Evolutionary conservation across 2,329 filamentous ascomycete genomes (phyloP), one percentile per base, ranked within the genome.

Genomic region (Pseudogymnoascus pannorum): DNA sequence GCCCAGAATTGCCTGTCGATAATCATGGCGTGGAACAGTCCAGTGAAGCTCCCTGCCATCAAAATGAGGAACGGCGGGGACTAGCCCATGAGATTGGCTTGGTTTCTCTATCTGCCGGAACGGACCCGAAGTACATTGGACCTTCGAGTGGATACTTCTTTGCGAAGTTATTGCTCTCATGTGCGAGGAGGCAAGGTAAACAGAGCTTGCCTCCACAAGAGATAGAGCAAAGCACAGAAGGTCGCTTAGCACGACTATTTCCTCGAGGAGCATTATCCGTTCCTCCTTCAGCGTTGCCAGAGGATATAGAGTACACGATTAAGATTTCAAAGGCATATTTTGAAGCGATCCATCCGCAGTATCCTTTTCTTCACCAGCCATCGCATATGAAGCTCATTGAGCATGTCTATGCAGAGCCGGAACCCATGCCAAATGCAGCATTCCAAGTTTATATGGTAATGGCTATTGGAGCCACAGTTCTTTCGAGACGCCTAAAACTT

Each of bases 91-190:
- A 83, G 63, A 81, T 83, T 14, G 81, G 81, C 0, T 66, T 83
- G 12, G 75, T 83, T 0, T 81, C 80, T 0, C 70, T 83, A 1
- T 78, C 77, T 1, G 73, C 73, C 3, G 78, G 76, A 22, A 72
- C 75, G 44, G 78, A 80, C 18, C 77, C 77, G 2, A 74, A 78
- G 61, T 83, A 83, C 57, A 78, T 83, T 12, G 81, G 81, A 0
- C 81, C 81, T 2, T 83, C 81, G 0, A 83, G 80, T 36, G 81
- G 81, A 1, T 81, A 80, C 61, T 81, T 81, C 42, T 74, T 83
- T 11, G 79, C 79, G 1, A 77, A 78, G 1, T 71, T 81, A 2
- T 75, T 82, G 65, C 73, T 82, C 11, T 72, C 75, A 20, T 75
- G 72, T 6, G 69, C 73, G 5, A 70, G 73, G 5, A 70, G 73